Base-by-base conservation (phyloP, 768 basidiomycete genomes). In the Lactifluus echinatus region DNA sequence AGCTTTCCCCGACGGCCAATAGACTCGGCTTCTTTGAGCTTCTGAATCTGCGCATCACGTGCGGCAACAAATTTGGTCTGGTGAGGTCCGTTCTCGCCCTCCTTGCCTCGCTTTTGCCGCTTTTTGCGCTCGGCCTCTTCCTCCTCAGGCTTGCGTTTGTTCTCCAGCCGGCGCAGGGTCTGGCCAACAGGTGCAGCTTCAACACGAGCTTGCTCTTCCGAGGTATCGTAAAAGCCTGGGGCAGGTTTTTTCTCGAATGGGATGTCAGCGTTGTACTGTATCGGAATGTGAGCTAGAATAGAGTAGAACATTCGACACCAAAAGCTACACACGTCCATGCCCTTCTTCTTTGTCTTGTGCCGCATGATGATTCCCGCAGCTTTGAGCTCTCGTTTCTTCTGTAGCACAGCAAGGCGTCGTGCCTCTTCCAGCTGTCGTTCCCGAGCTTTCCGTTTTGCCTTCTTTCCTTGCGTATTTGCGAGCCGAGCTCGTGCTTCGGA, bases 401-500 rank as follows among this genome's bases (percentile, higher is more conserved):
- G 96, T 53, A 99, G 72, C 34, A 95, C 90, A 8, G 96, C 96
- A 42, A 99, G 73, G 23, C 96, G 79, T 51, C 95, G 77, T 2
- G 96, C 96, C 68, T 99, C 96, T 68, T 99, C 96, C 36, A 99
- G 74, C 67, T 97, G 95, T 57, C 95, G 87, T 67, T 99, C 96
- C 44, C 96, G 82, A 4, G 94, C 96, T 73, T 98, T 99, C 64
- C 96, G 87, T 71, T 99, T 99, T 2, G 96, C 96, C 72, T 99
- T 99, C 72, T 99, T 99, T 34, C 96, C 96, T 71, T 99, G 96
- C 0, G 96, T 99, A 69, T 99, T 99, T 49, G 96, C 96, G 34
- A 99, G 78, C 73, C 96, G 86, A 6, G 96, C 96, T 64, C 96
- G 86, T 28, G 96, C 96, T 71, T 99, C 96, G 1, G 96, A 98